Base-by-base conservation (phyloP, 306 rosid genomes). In the Vigna trinervia region DNA sequence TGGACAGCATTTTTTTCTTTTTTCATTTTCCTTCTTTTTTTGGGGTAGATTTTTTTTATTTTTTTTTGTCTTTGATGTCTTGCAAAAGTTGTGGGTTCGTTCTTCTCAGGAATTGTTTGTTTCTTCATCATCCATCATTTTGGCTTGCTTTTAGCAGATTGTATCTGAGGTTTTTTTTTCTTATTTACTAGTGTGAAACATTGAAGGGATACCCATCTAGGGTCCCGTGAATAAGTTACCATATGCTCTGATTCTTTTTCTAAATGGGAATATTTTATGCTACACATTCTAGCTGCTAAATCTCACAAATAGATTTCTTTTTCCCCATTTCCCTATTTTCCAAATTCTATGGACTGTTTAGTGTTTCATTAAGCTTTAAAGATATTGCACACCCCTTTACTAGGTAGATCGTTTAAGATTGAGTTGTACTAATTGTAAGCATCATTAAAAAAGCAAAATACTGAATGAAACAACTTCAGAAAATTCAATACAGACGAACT, bases 121-220 rank as follows among this genome's bases (percentile, higher is more conserved):
- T 79, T 76, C 74, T 73, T 72, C 81, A 76, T 82, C 91, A 76
- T 82, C 91, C 82, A 81, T 77, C 78, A 72, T 81, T 85, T 85
- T 85, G 90, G 85, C 79, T 88, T 92, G 86, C 58, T 75, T 83
- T 84, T 76, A 84, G 94, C 81, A 82, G 83, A 86, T 88, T 89
- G 92, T 90, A 85, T 85, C 83, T 52, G 79, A 85, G 90, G 75
- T 77, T 85, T 88, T 83, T 85, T 90, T 85, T 83, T 78, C 73
- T 5, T 83, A 87, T 75, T 83, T 88, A 70, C 76, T 87, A 86
- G 96, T 88, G 96, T 90, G 96, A 87, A 87, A 90, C 97, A 69
- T 84, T 88, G 66, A 79, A 80, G 85, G 93, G 92, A 81, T 81
- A 69, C 91, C 93, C 90, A 75, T 86, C 79, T 90, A 72, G 91